Conservation (phyloP, 148 eudicot genomes). For the Rhododendron ferrugineum region DNA sequence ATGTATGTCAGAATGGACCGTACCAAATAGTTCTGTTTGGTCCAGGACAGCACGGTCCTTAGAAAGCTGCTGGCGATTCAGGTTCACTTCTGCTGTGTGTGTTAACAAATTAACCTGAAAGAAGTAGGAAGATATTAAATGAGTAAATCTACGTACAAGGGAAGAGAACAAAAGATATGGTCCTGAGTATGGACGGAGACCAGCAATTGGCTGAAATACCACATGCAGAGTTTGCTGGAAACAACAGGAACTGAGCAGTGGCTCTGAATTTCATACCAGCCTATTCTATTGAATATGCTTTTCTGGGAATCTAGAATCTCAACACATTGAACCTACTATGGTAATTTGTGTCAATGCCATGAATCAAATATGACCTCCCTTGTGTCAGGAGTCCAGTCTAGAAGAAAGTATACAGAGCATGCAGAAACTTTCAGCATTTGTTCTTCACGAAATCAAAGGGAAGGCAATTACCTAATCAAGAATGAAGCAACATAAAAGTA, state of each 20-base stretch:
- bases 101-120: constrained; percentile 61
- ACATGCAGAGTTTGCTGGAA: not conserved
- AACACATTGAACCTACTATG: not conserved
- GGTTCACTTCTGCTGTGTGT: constrained; percentile 49
- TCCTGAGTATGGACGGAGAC: not conserved
- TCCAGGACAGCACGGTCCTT: constrained; percentile 34
- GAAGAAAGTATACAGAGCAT: not conserved
- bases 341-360: not conserved
- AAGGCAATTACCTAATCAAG: not conserved
- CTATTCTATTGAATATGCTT: not conserved
- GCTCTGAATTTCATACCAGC: too few relatives aligned
- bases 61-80: not conserved
- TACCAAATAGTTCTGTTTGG: constrained; percentile 27
- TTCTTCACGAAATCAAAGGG: not conserved
- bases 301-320: not conserved
- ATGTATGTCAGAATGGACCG: not conserved
- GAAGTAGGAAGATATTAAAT: not conserved
- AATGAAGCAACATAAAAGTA: not conserved
- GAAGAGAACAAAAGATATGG: not conserved
- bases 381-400: not conserved
- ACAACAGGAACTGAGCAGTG: too few relatives aligned
- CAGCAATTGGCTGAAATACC: not conserved
- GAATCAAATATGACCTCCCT: not conserved
- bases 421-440: not conserved
- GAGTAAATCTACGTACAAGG: not conserved